Evolutionary conservation across 2,329 filamentous ascomycete species (phyloP), one percentile per base, ranked within the genome.

Genomic region (Xylaria sp.): DNA sequence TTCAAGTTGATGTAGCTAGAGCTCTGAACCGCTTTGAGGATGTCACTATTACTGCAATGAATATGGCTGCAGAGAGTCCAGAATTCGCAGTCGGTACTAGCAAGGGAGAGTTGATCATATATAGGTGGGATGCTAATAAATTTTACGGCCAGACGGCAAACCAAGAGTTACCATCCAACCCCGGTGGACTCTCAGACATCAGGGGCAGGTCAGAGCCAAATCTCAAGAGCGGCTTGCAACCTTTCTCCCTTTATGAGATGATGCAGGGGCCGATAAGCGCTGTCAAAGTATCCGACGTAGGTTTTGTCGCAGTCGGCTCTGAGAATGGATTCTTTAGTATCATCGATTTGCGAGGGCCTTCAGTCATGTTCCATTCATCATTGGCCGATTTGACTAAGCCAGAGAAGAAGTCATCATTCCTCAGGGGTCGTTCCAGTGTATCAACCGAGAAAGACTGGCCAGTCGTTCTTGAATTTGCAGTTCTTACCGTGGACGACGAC

Each of bases 401-500:
- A n/a, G 90, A 92, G 61, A 97, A 94, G 79, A 87, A 91, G 32
- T 84, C 88, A 1, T 93, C 92, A 62, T 91, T 98, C 75, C 84
- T 90, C 69, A 87, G 86, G 79, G 82, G 82, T 13, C 86, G 84
- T 66, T 86, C 84, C 32, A 82, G 79, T 60, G 80, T 83, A 27
- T 79, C 85, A 5, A 79, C 83, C 4, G 78, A 75, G 2, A 86
- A 85, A 57, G 94, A 98, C 76, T 97, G 90, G 87, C 90, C 93
- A 0, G 93, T 93, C 0, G 86, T 84, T 35, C 89, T 98, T 32
- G 93, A 98, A 77, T 99, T 98, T 81, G 93, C 93, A 62, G 93
- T 97, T 55, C 91, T 99, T 90, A 97, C 92, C 2, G 82, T 98
- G 3, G 96, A 98, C 51, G 92, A 91, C n/a, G 95, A 98, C 77